A percentile compares a stretch with the other conserved stretches of the same genome.
phyloP scores from a whole-genome alignment of 352 stramenopile genomes.

The Globisporangium middletonii region DNA sequence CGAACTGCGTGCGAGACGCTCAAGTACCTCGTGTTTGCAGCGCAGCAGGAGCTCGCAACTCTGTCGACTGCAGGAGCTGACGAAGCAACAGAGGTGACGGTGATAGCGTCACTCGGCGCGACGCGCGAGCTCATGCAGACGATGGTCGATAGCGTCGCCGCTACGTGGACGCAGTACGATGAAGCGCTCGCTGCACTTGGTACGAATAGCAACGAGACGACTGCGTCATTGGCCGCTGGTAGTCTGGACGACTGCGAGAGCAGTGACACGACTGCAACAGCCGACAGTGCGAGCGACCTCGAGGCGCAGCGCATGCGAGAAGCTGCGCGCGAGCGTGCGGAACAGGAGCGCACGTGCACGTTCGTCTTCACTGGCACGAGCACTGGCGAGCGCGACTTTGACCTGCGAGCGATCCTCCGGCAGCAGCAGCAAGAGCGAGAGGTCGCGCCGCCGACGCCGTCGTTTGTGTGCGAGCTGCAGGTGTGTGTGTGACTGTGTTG shows the following conservation, averaged over 20 bases:
- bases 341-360: constrained; percentile 15
- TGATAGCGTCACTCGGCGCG: constrained; percentile 1
- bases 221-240: neutral
- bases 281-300: constrained; percentile 11
- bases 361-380: constrained; percentile 72
- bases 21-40: constrained; percentile 29
- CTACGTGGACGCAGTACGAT: constrained; percentile 16
- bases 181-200: constrained; percentile 1
- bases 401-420: constrained; percentile 37
- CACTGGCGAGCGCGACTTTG: constrained; percentile 58
- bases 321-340: neutral
- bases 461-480: constrained; percentile 46
- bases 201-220: neutral
- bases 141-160: constrained; percentile 14
- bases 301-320: constrained; percentile 1
- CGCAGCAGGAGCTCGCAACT: constrained; percentile 30
- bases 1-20: constrained; percentile 48
- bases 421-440: constrained; percentile 23
- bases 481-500: neutral
- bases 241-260: constrained; percentile 1
- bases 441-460: constrained; percentile 13
- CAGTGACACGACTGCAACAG: neutral
- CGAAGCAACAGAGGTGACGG: constrained; percentile 1
- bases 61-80: neutral
- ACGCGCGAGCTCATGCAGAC: constrained; percentile 18